These are phyloP conservation scores for Hermanozyma aechmeae DNA, from an alignment of 805 yeast species.

Conservation along the genomic window DNA sequence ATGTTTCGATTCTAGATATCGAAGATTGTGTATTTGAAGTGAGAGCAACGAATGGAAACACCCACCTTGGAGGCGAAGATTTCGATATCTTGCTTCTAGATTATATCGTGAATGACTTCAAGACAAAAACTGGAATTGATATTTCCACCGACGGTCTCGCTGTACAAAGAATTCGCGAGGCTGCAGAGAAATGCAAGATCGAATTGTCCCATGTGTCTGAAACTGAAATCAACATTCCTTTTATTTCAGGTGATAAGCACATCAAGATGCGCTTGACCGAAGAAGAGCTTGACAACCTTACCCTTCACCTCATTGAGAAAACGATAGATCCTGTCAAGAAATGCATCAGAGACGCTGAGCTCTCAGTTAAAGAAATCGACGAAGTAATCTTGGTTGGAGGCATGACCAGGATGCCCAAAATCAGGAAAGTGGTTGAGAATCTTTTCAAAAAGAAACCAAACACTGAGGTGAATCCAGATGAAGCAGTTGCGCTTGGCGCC, in stretches of 20 bases:
- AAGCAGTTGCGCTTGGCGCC: slow-evolving; percentile 22
- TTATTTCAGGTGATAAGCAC: slow-evolving; percentile 54
- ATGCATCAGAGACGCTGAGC: slow-evolving; percentile 67
- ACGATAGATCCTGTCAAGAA: slow-evolving; percentile 67
- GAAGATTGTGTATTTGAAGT: slow-evolving; percentile 80
- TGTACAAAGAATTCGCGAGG: slow-evolving; percentile 70
- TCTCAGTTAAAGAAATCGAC: slow-evolving; percentile 56
- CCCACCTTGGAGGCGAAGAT: slow-evolving; percentile 83
- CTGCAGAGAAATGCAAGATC: slow-evolving; percentile 70
- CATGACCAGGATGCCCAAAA: slow-evolving; percentile 85
- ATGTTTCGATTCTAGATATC: slow-evolving; percentile 67
- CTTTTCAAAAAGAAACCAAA: slow-evolving; percentile 59
- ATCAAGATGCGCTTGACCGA: slow-evolving; percentile 52
- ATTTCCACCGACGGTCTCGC: slow-evolving; percentile 43
- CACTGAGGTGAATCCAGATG: slow-evolving; percentile 72
- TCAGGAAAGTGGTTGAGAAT: slow-evolving; percentile 50
- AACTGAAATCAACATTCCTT: slow-evolving; percentile 62
- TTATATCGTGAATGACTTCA: slow-evolving; percentile 49
- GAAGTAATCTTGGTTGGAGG: slow-evolving; percentile 80
- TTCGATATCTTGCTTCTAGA: slow-evolving; percentile 59
- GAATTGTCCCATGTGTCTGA: slow-evolving; percentile 59
- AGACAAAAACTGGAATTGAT: slow-evolving; percentile 43
- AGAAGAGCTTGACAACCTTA: slow-evolving; percentile 58
- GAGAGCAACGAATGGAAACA: slow-evolving; percentile 74
- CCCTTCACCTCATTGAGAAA: slow-evolving; percentile 54